Evolutionary conservation across 805 yeast genomes (phyloP).

Genomic region (Yarrowia divulgata): DNA sequence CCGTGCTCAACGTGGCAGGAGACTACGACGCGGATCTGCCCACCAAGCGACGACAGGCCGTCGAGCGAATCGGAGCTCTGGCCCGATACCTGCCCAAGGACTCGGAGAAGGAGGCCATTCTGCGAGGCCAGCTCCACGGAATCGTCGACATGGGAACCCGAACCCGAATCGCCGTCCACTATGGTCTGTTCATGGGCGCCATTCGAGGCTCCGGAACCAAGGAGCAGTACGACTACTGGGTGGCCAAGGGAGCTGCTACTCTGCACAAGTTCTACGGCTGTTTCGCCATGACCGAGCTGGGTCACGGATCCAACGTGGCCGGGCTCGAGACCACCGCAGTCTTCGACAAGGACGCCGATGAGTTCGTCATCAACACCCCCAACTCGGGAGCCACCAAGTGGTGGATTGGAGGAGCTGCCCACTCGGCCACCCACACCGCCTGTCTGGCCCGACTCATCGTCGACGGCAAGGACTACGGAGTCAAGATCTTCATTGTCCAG

Average conservation of each 20-base stretch:
- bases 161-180: conserved; percentile 87
- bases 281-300: conserved; percentile 91
- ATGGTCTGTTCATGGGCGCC: conserved; percentile 82
- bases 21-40: conserved; percentile 59
- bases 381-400: conserved; percentile 93
- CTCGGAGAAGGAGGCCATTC: conserved; percentile 46
- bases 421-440: conserved; percentile 84
- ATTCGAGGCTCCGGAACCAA: conserved; percentile 87
- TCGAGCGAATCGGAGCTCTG: conserved; percentile 49
- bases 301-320: conserved; percentile 94
- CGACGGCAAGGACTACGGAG: conserved; percentile 87
- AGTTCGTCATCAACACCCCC: conserved; percentile 82
- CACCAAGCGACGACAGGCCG: conserved; percentile 52
- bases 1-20: conserved; percentile 55
- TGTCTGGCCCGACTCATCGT: conserved; percentile 85
- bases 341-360: conserved; percentile 68
- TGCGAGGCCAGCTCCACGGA: conserved; percentile 47
- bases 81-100: conserved; percentile 44
- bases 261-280: conserved; percentile 68
- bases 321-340: conserved; percentile 93
- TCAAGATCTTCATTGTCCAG: conserved; percentile 90
- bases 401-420: conserved; percentile 99
- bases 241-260: conserved; percentile 59
- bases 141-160: conserved; percentile 73
- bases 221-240: conserved; percentile 86